Percentiles rank a stretch among this genome's conserved stretches.
phyloP scores from a whole-genome alignment of 257 asterid species.

The Gynochthodes officinalis region DNA sequence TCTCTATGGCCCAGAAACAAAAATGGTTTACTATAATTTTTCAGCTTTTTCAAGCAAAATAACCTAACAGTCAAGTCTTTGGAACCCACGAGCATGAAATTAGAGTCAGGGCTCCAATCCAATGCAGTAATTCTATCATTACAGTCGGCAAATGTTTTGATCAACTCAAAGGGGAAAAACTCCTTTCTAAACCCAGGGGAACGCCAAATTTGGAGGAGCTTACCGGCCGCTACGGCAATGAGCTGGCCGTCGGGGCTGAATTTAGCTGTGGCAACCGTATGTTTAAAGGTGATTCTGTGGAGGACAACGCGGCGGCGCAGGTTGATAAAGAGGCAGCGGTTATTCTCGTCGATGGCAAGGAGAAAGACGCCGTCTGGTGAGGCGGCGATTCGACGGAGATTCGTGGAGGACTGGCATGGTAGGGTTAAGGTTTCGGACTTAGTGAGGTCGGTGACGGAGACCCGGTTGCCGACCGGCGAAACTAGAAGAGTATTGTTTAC shows the following conservation, averaged over 20 bases:
- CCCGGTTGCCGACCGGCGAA: conserved; percentile 88
- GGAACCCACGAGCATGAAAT: conserved; percentile 69
- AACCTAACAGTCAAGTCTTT: conserved; percentile 81
- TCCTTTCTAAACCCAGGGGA: conserved; percentile 86
- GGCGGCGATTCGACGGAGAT: conserved; percentile 73
- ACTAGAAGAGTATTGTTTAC: conserved; percentile 54
- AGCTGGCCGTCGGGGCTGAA: conserved; percentile 79
- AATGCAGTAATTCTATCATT: conserved; percentile 61
- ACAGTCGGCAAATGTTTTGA: conserved; percentile 71
- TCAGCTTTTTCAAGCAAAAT: conserved; percentile 46
- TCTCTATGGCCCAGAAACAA: conserved; percentile 83
- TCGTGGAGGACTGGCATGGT: conserved; percentile 83
- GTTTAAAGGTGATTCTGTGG: conserved; percentile 77
- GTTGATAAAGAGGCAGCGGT: conserved; percentile 81
- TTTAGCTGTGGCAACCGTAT: conserved; percentile 56
- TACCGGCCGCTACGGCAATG: conserved; percentile 87
- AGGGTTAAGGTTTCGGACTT: conserved; percentile 76
- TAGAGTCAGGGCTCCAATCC: conserved; percentile 85
- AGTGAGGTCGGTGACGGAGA: conserved; percentile 85
- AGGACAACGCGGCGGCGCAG: conserved; percentile 76
- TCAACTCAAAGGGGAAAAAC: conserved; percentile 84
- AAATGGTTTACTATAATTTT: conserved; percentile 54
- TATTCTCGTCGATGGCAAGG: conserved; percentile 81
- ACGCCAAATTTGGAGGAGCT: conserved; percentile 90
- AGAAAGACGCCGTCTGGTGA: conserved; percentile 82